Conservation (phyloP, 2,329 filamentous ascomycete species). For the Alternaria atra region DNA sequence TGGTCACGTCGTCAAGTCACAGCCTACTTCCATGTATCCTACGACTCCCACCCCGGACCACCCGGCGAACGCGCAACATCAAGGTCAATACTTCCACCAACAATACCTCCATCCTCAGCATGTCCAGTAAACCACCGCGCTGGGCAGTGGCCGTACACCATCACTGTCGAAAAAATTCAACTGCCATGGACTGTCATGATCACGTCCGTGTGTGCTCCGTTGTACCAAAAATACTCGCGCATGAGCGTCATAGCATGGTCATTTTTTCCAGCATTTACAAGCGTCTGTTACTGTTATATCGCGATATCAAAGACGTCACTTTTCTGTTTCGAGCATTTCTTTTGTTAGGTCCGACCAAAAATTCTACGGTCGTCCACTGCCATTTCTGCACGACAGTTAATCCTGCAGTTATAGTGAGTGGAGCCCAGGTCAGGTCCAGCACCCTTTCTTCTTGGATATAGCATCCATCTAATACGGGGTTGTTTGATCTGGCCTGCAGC, state of each 20-base stretch:
- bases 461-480: conserved; percentile 47
- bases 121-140: conserved; percentile 34
- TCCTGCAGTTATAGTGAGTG: conserved; percentile 18
- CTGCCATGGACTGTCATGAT: conserved; percentile 21
- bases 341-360: conserved; percentile 42
- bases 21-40: conserved; percentile 42
- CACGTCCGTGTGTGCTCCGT: conserved; percentile 30
- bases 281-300: conserved; percentile 44
- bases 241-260: conserved; percentile 53
- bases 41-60: conserved; percentile 51
- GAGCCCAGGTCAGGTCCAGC: conserved; percentile 25
- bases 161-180: conserved; percentile 27
- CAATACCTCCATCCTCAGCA: conserved; percentile 49
- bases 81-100: conserved; percentile 47
- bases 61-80: conserved; percentile 40
- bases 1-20: conserved; percentile 41
- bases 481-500: conserved; percentile 28
- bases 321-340: conserved; percentile 46
- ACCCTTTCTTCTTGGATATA: conserved; percentile 35
- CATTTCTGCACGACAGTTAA: conserved; percentile 17
- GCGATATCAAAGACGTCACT: conserved; percentile 46
- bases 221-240: conserved; percentile 51
- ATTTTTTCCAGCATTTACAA: conserved; percentile 49
- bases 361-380: conserved; percentile 29
- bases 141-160: conserved; percentile 25